Evolutionary conservation across 495 filamentous ascomycete genomes (phyloP).

Genomic region (Penicillium cosmopolitanum): DNA sequence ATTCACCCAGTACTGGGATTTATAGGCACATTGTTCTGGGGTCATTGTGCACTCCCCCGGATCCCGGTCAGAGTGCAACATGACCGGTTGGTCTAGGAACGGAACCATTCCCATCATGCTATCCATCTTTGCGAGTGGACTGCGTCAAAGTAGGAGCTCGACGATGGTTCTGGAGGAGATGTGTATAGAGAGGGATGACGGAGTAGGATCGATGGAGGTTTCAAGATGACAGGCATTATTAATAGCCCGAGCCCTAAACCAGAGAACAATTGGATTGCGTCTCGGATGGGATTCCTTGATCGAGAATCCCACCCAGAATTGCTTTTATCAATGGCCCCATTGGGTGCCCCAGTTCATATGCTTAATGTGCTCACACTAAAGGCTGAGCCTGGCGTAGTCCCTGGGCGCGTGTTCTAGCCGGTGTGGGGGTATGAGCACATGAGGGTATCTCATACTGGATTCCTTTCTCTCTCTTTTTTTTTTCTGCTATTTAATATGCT

Average conservation of each 20-base stretch:
- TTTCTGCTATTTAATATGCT: background rate
- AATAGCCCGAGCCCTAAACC: background rate
- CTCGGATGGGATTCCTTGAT: slow-evolving; percentile 4
- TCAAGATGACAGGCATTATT: slow-evolving; percentile 4
- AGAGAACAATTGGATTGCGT: background rate
- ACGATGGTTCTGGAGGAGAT: background rate
- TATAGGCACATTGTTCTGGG: slow-evolving; percentile 51
- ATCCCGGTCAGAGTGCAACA: slow-evolving; percentile 50
- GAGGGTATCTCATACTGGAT: background rate
- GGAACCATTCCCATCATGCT: slow-evolving; percentile 31
- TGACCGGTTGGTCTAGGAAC: slow-evolving; percentile 51
- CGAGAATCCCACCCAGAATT: background rate
- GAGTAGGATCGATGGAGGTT: background rate
- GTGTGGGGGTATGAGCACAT: background rate
- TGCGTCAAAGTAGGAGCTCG: slow-evolving; percentile 1
- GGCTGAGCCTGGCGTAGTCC: slow-evolving; percentile 1
- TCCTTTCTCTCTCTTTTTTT: slow-evolving; percentile 1
- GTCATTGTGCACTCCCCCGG: slow-evolving; percentile 49
- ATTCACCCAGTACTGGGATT: slow-evolving; percentile 48
- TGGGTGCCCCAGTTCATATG: background rate
- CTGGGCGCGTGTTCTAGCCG: background rate
- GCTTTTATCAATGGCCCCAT: slow-evolving; percentile 4
- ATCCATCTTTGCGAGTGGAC: slow-evolving; percentile 2
- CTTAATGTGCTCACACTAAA: slow-evolving; percentile 7
- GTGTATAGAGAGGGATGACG: background rate